Evolutionary conservation across 805 yeast species (phyloP).

Genomic region (Candida pseudofarinosa): DNA sequence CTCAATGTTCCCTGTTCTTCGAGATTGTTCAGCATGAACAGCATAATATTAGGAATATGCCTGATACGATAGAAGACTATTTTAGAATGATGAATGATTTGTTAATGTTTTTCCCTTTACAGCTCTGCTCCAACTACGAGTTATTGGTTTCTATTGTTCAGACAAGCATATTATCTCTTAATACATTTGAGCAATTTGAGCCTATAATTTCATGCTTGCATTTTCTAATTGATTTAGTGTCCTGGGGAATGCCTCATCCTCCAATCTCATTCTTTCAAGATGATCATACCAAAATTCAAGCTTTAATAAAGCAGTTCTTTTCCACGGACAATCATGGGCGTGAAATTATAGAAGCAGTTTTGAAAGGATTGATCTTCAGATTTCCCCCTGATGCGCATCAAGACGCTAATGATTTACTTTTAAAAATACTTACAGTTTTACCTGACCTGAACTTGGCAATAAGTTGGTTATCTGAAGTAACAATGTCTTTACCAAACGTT

Average conservation of each 20-base stretch:
- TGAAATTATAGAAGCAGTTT: slow-evolving; percentile 46
- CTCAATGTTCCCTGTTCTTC: slow-evolving; percentile 61
- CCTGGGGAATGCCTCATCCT: slow-evolving; percentile 81
- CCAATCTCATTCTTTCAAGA: slow-evolving; percentile 66
- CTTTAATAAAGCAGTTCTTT: slow-evolving; percentile 45
- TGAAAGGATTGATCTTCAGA: slow-evolving; percentile 65
- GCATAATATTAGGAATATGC: slow-evolving; percentile 35
- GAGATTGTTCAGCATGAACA: slow-evolving; percentile 15
- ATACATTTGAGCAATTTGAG: slow-evolving; percentile 58
- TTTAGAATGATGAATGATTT: slow-evolving; percentile 76
- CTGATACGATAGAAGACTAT: slow-evolving; percentile 83
- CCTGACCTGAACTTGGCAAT: slow-evolving; percentile 42
- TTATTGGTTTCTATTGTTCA: slow-evolving; percentile 52
- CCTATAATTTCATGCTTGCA: slow-evolving; percentile 69
- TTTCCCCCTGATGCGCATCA: slow-evolving; percentile 67
- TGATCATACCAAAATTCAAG: slow-evolving; percentile 51
- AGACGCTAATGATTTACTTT: slow-evolving; percentile 72
- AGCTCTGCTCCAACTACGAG: slow-evolving; percentile 43
- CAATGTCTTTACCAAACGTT: slow-evolving; percentile 59
- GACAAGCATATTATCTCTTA: slow-evolving; percentile 52
- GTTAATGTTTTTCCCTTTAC: slow-evolving; percentile 66
- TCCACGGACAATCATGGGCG: slow-evolving; percentile 49
- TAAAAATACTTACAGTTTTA: slow-evolving; percentile 54
- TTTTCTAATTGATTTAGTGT: slow-evolving; percentile 72
- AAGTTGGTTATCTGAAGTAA: slow-evolving; percentile 59